These are phyloP conservation scores for Microdochium nivale DNA, from an alignment of 2,329 filamentous ascomycete species.

Conservation along the genomic window DNA sequence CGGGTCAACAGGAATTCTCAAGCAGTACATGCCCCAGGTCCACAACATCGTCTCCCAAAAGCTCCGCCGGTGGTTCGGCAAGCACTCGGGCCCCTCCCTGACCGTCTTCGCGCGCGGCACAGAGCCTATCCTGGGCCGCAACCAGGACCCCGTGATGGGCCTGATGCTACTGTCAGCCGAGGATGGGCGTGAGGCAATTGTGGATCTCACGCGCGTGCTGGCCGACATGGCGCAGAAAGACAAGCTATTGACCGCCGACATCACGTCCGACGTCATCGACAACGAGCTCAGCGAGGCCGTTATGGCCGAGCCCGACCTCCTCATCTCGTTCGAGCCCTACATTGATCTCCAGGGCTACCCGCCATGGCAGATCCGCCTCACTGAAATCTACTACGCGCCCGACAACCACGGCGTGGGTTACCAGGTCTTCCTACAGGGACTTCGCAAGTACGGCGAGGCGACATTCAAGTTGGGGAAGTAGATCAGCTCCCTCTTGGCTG, in stretches of 20 bases:
- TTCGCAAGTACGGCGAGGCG: constrained; percentile 77
- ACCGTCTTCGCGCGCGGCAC: constrained; percentile 40
- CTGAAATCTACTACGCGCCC: constrained; percentile 78
- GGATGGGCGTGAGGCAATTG: constrained; percentile 86
- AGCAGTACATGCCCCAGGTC: constrained; percentile 78
- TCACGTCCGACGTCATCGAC: constrained; percentile 79
- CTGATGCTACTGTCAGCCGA: constrained; percentile 78
- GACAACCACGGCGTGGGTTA: constrained; percentile 84
- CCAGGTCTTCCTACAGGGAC: constrained; percentile 78
- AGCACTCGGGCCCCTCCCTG: constrained; percentile 57
- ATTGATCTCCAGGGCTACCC: constrained; percentile 87
- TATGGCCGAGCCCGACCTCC: constrained; percentile 81
- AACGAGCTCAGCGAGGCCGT: constrained; percentile 73
- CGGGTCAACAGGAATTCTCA: constrained; percentile 61
- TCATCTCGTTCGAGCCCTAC: constrained; percentile 78
- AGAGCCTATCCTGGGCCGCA: constrained; percentile 25
- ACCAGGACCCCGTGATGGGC: constrained; percentile 30
- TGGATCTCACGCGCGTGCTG: constrained; percentile 90
- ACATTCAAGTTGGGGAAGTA: constrained; percentile 78
- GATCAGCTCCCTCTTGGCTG: constrained; percentile 4
- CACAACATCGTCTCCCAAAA: constrained; percentile 73
- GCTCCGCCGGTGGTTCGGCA: constrained; percentile 80
- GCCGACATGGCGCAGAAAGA: constrained; percentile 89
- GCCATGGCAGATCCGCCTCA: constrained; percentile 90
- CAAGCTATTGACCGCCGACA: constrained; percentile 74